Percentiles rank a stretch among this genome's conserved stretches.
Evolutionary conservation across 306 rosid genomes (phyloP).

Genomic region (Fragaria nilgerrensis): DNA sequence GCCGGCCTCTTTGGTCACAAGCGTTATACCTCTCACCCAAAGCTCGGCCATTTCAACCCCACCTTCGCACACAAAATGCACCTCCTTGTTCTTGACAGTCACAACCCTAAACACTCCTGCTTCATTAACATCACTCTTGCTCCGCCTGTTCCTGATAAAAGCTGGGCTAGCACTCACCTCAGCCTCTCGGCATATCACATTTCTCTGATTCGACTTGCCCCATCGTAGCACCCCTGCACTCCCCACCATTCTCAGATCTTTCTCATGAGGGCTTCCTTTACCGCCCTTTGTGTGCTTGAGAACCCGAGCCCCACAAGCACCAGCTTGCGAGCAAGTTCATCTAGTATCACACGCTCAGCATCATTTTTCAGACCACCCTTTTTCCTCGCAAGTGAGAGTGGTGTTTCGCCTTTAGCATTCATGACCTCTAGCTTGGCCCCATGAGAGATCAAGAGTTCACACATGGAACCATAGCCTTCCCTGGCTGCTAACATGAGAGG

Average conservation of each 20-base stretch:
- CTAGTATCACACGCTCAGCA: slow-evolving; percentile 59
- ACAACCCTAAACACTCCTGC: slow-evolving; percentile 80
- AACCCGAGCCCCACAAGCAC: slow-evolving; percentile 54
- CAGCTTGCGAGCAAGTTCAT: slow-evolving; percentile 63
- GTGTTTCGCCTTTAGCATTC: slow-evolving; percentile 70
- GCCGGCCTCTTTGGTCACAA: slow-evolving; percentile 67
- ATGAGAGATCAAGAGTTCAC: slow-evolving; percentile 57
- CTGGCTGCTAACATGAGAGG: slow-evolving; percentile 94
- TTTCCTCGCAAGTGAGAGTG: slow-evolving; percentile 63
- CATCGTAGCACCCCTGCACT: slow-evolving; percentile 57
- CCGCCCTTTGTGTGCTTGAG: slow-evolving; percentile 82
- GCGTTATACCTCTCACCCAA: slow-evolving; percentile 88
- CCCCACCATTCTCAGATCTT: slow-evolving; percentile 59
- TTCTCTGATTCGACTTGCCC: slow-evolving; percentile 73
- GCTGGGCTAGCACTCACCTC: slow-evolving; percentile 61
- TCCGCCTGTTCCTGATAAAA: slow-evolving; percentile 52
- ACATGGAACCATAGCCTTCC: slow-evolving; percentile 69
- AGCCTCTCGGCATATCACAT: slow-evolving; percentile 63
- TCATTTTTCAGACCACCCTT: slow-evolving; percentile 31
- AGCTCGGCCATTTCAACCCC: slow-evolving; percentile 73
- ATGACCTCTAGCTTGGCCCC: slow-evolving; percentile 55
- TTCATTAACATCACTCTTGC: slow-evolving; percentile 55
- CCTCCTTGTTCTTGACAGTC: slow-evolving; percentile 64
- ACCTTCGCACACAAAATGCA: slow-evolving; percentile 78
- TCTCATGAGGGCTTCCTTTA: slow-evolving; percentile 65